phyloP scores from a whole-genome alignment of 202 grass and related monocot species.

The Schoenoplectus triqueter region DNA sequence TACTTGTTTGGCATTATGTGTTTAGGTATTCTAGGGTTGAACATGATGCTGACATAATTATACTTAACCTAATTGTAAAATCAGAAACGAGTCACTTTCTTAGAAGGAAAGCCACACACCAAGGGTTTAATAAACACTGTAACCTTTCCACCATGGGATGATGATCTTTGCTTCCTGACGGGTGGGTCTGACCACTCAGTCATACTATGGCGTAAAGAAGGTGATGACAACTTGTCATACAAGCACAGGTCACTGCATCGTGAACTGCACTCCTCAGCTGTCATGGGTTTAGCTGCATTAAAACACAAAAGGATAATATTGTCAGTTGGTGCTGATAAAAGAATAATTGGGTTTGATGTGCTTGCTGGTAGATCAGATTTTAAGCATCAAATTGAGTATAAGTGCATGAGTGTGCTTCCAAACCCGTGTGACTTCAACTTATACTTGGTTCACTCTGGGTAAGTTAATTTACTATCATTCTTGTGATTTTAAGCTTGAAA shows the following conservation, averaged over 20 bases:
- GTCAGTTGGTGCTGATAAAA: conserved; percentile 90
- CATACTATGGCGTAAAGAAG: conserved; percentile 78
- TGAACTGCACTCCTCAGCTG: conserved; percentile 80
- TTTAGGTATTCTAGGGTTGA: neutral
- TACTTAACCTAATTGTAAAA: conserved; percentile 26
- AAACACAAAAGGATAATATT: conserved; percentile 78
- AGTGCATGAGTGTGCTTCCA: conserved; percentile 91
- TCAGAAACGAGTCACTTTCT: conserved; percentile 81
- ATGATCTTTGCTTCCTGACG: conserved; percentile 66
- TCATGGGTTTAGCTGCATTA: conserved; percentile 81
- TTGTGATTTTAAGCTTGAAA: conserved; percentile 2
- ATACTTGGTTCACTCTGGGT: conserved; percentile 95
- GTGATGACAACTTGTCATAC: conserved; percentile 52
- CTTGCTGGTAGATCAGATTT: conserved; percentile 71
- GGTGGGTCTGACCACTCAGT: conserved; percentile 88
- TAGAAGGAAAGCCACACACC: conserved; percentile 75
- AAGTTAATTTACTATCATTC: conserved; percentile 43
- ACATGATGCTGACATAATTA: conserved; percentile 40
- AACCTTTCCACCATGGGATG: conserved; percentile 83
- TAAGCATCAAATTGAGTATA: conserved; percentile 79
- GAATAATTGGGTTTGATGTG: conserved; percentile 82
- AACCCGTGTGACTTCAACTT: conserved; percentile 94
- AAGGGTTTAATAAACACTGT: conserved; percentile 96
- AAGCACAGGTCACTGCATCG: conserved; percentile 72
- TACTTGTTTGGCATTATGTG: neutral